Evolutionary conservation across 768 basidiomycete species (phyloP).

Genomic region (Calocera viscosa): DNA sequence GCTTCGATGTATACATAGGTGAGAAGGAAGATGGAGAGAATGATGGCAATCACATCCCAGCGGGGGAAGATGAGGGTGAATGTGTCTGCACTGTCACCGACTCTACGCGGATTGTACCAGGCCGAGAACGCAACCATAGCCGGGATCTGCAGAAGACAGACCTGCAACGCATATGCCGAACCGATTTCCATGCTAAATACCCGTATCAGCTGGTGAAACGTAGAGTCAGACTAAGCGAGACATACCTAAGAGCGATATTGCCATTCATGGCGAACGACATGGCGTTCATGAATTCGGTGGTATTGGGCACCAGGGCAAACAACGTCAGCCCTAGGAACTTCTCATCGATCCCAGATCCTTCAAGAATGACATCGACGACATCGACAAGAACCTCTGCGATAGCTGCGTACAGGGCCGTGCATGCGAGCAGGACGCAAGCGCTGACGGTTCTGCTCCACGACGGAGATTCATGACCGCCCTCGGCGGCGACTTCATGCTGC

Average conservation of each 20-base stretch:
- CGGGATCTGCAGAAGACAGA: slow-evolving; percentile 92
- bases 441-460: slow-evolving; percentile 88
- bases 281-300: slow-evolving; percentile 99
- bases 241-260: slow-evolving; percentile 88
- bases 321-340: slow-evolving; percentile 95
- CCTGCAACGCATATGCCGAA: slow-evolving; percentile 95
- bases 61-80: slow-evolving; percentile 99
- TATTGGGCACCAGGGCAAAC: slow-evolving; percentile 95
- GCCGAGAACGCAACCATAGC: slow-evolving; percentile 99
- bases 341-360: slow-evolving; percentile 86
- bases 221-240: slow-evolving; percentile 11
- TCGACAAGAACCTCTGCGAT: slow-evolving; percentile 94
- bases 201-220: background rate
- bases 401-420: slow-evolving; percentile 84
- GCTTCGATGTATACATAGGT: slow-evolving; percentile 99
- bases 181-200: slow-evolving; percentile 89
- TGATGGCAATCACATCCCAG: slow-evolving; percentile 92
- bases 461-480: slow-evolving; percentile 82
- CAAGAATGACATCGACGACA: slow-evolving; percentile 85
- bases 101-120: slow-evolving; percentile 74
- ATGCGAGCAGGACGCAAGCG: slow-evolving; percentile 75
- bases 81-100: slow-evolving; percentile 76
- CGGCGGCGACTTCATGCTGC: slow-evolving; percentile 34
- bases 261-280: slow-evolving; percentile 94
- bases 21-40: slow-evolving; percentile 92